phyloP scores from a whole-genome alignment of 2,329 filamentous ascomycete genomes.

The Juglanconis juglandina region DNA sequence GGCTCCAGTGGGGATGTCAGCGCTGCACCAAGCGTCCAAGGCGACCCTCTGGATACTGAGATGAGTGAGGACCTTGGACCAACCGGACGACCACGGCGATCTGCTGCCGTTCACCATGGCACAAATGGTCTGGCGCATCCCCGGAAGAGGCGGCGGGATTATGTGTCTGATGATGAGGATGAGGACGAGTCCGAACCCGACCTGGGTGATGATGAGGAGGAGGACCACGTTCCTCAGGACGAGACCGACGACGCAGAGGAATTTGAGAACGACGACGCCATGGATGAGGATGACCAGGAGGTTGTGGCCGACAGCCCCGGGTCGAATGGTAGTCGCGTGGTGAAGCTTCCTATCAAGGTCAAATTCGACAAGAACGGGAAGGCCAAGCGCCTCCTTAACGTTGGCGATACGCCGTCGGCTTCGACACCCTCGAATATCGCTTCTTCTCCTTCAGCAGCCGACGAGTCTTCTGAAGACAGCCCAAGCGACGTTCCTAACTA shows the following conservation, averaged over 20 bases:
- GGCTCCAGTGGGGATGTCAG: constrained; percentile 46
- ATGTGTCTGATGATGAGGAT: constrained; percentile 59
- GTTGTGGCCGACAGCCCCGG: constrained; percentile 30
- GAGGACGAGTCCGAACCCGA: constrained; percentile 72
- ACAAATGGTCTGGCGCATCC: constrained; percentile 45
- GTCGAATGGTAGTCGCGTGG: constrained; percentile 61
- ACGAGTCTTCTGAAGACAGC: constrained; percentile 8
- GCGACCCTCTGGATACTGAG: constrained; percentile 31
- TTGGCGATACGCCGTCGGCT: constrained; percentile 26
- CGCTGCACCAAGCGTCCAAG: constrained; percentile 43
- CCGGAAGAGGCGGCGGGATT: constrained; percentile 44
- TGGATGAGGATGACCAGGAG: constrained; percentile 52
- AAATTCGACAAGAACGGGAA: constrained; percentile 34
- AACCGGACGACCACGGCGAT: constrained; percentile 48
- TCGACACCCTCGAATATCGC: constrained; percentile 15
- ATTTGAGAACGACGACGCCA: constrained; percentile 50
- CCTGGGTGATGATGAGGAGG: constrained; percentile 72
- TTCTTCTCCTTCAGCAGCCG: constrained; percentile 3
- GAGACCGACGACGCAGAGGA: constrained; percentile 55
- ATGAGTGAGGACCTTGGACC: constrained; percentile 37
- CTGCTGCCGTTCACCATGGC: constrained; percentile 46
- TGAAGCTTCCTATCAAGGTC: constrained; percentile 63
- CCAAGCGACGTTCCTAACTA: constrained; percentile 12
- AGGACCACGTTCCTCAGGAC: constrained; percentile 62
- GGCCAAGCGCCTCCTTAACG: constrained; percentile 29